Conservation (phyloP, 2,329 filamentous ascomycete species). For the Fusarium sororula region DNA sequence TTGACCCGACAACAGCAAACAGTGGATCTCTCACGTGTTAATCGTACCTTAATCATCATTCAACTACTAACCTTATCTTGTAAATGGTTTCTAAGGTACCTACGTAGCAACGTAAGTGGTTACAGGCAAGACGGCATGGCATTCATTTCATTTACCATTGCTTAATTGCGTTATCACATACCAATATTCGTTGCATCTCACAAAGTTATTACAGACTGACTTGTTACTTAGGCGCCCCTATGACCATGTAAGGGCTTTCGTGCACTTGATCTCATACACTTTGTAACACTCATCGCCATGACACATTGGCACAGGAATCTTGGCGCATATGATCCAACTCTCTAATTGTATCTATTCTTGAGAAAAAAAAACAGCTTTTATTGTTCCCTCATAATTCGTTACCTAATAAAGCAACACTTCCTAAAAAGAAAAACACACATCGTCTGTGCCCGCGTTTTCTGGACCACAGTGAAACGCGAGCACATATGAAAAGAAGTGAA, state of each 20-base stretch:
- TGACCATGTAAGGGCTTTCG: neutral
- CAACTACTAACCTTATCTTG: neutral
- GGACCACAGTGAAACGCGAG: conserved; percentile 1
- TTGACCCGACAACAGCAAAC: conserved; percentile 32
- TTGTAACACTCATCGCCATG: neutral
- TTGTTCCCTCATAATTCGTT: conserved; percentile 54
- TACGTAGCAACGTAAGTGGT: neutral
- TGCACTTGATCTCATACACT: neutral
- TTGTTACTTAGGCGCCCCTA: neutral
- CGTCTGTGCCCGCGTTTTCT: conserved; percentile 42
- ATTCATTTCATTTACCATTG: neutral
- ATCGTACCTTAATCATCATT: neutral
- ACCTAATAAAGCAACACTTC: conserved; percentile 50
- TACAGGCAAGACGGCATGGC: neutral
- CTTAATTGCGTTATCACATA: neutral
- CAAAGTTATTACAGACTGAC: neutral
- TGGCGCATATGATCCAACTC: conserved; percentile 26
- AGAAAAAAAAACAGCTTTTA: conserved; percentile 49
- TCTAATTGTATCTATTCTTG: conserved; percentile 39
- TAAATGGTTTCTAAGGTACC: neutral
- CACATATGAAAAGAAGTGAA: conserved; percentile 37
- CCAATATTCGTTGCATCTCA: neutral
- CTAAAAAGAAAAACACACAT: conserved; percentile 44
- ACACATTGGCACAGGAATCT: conserved; percentile 7
- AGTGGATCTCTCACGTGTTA: conserved; percentile 13